Conservation (phyloP, 306 rosid species). For the Macrotyloma uniflorum region DNA sequence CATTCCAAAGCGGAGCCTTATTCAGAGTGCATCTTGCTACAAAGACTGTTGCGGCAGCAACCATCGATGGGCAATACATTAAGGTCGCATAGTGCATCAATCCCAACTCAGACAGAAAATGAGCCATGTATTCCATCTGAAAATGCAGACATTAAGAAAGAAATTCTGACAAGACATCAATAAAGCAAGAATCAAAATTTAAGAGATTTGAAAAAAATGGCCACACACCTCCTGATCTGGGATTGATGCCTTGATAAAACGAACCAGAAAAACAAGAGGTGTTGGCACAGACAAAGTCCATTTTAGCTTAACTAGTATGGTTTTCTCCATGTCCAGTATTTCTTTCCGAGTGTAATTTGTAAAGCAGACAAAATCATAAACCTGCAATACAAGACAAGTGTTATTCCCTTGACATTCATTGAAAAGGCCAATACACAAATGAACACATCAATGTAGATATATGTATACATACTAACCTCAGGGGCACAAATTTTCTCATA, state of each 20-base stretch:
- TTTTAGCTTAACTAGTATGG: conserved; percentile 67
- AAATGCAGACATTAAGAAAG: conserved; percentile 1
- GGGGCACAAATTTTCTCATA: conserved; percentile 98
- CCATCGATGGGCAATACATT: conserved; percentile 74
- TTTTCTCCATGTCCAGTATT: conserved; percentile 77
- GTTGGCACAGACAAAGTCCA: conserved; percentile 91
- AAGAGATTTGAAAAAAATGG: too few species aligned
- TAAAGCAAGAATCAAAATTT: neutral
- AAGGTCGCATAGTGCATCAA: conserved; percentile 65
- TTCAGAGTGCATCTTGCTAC: conserved; percentile 77
- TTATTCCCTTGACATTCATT: neutral
- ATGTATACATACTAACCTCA: conserved; percentile 41
- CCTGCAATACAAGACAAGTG: conserved; percentile 46
- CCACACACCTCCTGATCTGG: conserved; percentile 19
- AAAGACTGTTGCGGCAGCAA: conserved; percentile 88
- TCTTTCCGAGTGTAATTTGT: conserved; percentile 72
- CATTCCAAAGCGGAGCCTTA: conserved; percentile 70
- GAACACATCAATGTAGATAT: neutral
- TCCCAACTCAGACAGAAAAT: conserved; percentile 76
- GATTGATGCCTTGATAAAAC: neutral
- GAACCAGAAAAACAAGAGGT: conserved; percentile 29
- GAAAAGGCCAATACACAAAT: neutral
- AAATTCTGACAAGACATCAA: neutral
- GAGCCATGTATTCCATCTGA: conserved; percentile 62
- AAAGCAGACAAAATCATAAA: conserved; percentile 71